Evolutionary conservation across 2,329 filamentous ascomycete species (phyloP), one percentile per base, ranked within the genome.

Genomic region (Pestalotiopsis sp.): DNA sequence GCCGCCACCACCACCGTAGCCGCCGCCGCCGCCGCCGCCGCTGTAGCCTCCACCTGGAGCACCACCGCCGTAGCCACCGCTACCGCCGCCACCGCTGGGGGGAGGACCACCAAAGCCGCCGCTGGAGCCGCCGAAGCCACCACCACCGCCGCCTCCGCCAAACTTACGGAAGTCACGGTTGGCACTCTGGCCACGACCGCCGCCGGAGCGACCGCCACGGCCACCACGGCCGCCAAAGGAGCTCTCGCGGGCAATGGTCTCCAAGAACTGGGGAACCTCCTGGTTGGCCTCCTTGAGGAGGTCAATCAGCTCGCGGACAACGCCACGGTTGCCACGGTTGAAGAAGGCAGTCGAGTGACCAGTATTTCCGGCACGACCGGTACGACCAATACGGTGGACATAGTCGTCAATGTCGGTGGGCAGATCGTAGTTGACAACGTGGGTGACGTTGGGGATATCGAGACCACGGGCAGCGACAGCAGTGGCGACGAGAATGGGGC

Each of bases 371-470:
- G 96, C 96, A 94, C 96, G 96, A 79, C 96, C 96, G 72, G 96
- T 99, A 95, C 96, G 96, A 91, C 96, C 96, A 77, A 99, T 99
- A 81, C 96, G 93, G 83, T 99, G 96, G 68, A 99, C 96, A 75
- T 99, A 99, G 82, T 98, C 96, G 77, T 98, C 96, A 76, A 98
- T 97, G 78, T 98, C 96, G 67, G 94, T 98, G 63, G 96, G 96
- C n/a, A 99, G 88, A 81, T 99, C 96, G 81, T 99, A 99, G 87
- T 99, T 99, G 87, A 99, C 90, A 62, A 99, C 96, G 83, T 99
- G 96, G 57, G 90, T 95, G 70, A 99, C 96, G 73, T 98, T 97
- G 13, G 95, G 94, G 56, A 99, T 98, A 86, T 98, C 95, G 14
- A 97, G 85, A 83, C 93, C 92, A 85, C 88, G 87, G 68, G 96